Evolutionary conservation across 352 stramenopile species (phyloP).

Genomic region (Phytophthora capsici): DNA sequence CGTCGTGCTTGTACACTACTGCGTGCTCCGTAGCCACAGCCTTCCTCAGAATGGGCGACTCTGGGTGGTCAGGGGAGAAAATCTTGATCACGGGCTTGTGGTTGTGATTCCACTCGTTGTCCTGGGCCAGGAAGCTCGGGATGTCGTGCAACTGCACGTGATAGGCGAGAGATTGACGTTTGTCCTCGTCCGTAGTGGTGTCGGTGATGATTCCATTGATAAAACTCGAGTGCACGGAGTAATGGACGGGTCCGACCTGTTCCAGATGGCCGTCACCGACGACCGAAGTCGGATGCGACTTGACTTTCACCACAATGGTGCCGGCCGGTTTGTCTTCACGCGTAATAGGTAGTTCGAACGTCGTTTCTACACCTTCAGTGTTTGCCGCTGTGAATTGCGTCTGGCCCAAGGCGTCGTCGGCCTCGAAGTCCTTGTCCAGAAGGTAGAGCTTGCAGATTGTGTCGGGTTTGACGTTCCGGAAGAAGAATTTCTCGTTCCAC

Average conservation of each 20-base stretch:
- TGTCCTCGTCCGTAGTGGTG: conserved; percentile 30
- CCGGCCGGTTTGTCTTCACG: conserved; percentile 24
- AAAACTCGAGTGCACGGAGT: conserved; percentile 39
- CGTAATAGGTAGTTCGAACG: conserved; percentile 38
- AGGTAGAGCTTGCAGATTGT: conserved; percentile 39
- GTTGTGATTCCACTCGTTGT: conserved; percentile 46
- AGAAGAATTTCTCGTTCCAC: conserved; percentile 49
- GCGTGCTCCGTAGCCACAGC: conserved; percentile 32
- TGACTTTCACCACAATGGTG: conserved; percentile 34
- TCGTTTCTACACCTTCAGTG: conserved; percentile 31
- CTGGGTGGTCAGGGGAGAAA: conserved; percentile 37
- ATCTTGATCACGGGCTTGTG: conserved; percentile 31
- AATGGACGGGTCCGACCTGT: conserved; percentile 41
- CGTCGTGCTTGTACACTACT: conserved; percentile 38
- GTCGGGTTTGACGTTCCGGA: conserved; percentile 40
- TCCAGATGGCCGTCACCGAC: conserved; percentile 11
- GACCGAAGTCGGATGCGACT: conserved; percentile 13
- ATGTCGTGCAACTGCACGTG: conserved; percentile 42
- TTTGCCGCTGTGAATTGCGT: conserved; percentile 39
- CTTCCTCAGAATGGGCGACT: conserved; percentile 32
- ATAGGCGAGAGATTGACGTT: conserved; percentile 31
- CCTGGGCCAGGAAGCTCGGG: conserved; percentile 15
- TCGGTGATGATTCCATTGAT: conserved; percentile 33
- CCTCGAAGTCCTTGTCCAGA: conserved; percentile 39
- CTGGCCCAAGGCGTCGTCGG: conserved; percentile 36